Evolutionary conservation across 805 yeast genomes (phyloP).

Genomic region (Saccharomycopsis lassenensis): DNA sequence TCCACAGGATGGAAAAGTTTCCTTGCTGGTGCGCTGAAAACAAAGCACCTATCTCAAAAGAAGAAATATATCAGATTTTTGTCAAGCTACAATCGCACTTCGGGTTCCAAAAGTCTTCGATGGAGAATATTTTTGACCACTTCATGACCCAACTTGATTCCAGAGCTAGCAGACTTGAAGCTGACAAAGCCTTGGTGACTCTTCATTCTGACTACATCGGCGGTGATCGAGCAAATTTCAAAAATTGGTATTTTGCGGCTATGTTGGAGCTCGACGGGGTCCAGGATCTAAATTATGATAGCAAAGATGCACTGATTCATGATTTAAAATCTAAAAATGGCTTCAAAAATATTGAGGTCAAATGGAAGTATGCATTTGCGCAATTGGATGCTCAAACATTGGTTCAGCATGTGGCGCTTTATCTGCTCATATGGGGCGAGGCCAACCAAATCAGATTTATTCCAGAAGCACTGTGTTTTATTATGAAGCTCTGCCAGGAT

Average conservation of each 20-base stretch:
- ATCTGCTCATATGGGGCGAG: constrained; percentile 79
- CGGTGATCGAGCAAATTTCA: constrained; percentile 76
- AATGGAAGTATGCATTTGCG: constrained; percentile 81
- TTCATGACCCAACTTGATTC: constrained; percentile 77
- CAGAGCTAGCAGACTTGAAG: constrained; percentile 68
- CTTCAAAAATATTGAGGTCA: constrained; percentile 24
- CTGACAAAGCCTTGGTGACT: constrained; percentile 58
- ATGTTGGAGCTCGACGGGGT: constrained; percentile 62
- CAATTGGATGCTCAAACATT: constrained; percentile 61
- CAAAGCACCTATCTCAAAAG: constrained; percentile 48
- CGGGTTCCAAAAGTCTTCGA: constrained; percentile 78
- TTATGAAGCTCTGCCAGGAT: constrained; percentile 46
- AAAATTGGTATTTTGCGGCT: constrained; percentile 89
- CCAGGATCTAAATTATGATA: constrained; percentile 21
- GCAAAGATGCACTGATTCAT: neutral
- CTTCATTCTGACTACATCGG: constrained; percentile 90
- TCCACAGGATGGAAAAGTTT: constrained; percentile 2
- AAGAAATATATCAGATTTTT: constrained; percentile 53
- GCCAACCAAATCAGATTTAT: constrained; percentile 83
- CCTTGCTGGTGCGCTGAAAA: constrained; percentile 15
- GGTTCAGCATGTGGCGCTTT: constrained; percentile 68
- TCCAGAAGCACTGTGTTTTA: constrained; percentile 43
- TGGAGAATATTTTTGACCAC: constrained; percentile 71
- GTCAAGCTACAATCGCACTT: constrained; percentile 46
- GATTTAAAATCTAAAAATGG: constrained; percentile 5